Percentiles rank a stretch among this genome's conserved stretches.
Evolutionary conservation across 371 early-diverging fungal species (phyloP).

Genomic region (Apophysomyces trapeziformis): DNA sequence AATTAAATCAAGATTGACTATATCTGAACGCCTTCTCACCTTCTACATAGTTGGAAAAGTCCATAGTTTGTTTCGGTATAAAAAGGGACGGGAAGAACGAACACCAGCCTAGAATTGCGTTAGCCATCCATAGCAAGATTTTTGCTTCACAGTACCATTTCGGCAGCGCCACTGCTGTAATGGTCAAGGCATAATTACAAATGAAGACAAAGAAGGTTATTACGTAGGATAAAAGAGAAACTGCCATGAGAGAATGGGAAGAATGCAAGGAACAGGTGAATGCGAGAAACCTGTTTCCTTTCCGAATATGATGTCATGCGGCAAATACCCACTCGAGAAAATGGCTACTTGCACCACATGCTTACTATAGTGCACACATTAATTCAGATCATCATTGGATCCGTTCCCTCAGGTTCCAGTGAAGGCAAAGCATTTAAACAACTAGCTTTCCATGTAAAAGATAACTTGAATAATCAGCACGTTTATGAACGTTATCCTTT

Average conservation of each 20-base stretch:
- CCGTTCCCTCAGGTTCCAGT: too few relatives aligned
- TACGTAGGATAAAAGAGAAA: conserved; percentile 50
- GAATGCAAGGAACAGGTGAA: neutral
- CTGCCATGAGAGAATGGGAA: conserved; percentile 32
- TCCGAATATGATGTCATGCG: too few relatives aligned
- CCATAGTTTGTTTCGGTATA: conserved; percentile 56
- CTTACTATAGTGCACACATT: too few relatives aligned
- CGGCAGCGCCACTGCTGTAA: conserved; percentile 39
- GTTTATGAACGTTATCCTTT: too few relatives aligned
- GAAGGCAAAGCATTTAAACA: too few relatives aligned
- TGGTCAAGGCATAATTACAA: conserved; percentile 42
- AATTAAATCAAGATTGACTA: neutral
- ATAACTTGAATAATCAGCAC: too few relatives aligned
- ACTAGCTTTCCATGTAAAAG: too few relatives aligned
- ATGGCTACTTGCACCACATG: too few relatives aligned
- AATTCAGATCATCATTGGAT: too few relatives aligned
- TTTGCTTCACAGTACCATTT: conserved; percentile 39
- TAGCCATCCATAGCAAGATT: neutral
- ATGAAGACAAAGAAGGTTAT: conserved; percentile 48
- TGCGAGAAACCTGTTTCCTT: neutral
- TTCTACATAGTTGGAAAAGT: conserved; percentile 45
- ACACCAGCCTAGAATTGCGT: conserved; percentile 34
- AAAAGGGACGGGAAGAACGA: conserved; percentile 50
- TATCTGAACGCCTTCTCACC: conserved; percentile 23
- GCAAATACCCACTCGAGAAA: too few relatives aligned